These are phyloP conservation scores for Metschnikowia proteae DNA, from an alignment of 805 yeast species.

Conservation along the genomic window DNA sequence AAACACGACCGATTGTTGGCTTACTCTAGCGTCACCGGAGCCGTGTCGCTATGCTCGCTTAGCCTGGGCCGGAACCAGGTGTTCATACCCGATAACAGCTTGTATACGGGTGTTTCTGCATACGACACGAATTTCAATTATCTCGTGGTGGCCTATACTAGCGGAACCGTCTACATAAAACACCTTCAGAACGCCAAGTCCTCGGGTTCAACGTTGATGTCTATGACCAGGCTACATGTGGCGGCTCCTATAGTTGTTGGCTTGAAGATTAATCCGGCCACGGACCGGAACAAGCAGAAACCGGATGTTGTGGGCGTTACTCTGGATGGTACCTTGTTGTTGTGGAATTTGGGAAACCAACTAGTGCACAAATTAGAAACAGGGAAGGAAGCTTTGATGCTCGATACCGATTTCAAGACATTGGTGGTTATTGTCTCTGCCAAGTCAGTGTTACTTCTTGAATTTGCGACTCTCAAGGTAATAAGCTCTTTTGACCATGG, in stretches of 20 bases:
- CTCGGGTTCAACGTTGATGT: slow-evolving; percentile 23
- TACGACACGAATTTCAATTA: slow-evolving; percentile 32
- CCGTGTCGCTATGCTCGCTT: slow-evolving; percentile 29
- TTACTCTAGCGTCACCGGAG: slow-evolving; percentile 26
- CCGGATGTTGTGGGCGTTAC: slow-evolving; percentile 28
- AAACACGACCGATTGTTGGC: slow-evolving; percentile 24
- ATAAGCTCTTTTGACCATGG: slow-evolving; percentile 16
- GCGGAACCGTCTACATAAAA: slow-evolving; percentile 31
- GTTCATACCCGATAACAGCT: slow-evolving; percentile 32
- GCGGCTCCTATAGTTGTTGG: slow-evolving; percentile 16
- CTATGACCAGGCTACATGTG: slow-evolving; percentile 18
- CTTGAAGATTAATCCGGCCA: slow-evolving; percentile 17
- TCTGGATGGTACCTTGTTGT: slow-evolving; percentile 20
- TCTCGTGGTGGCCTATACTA: slow-evolving; percentile 25
- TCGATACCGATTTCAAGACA: slow-evolving; percentile 26
- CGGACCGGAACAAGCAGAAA: slow-evolving; percentile 24
- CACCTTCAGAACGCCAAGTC: slow-evolving; percentile 33
- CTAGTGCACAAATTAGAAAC: slow-evolving; percentile 1
- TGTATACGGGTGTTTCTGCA: slow-evolving; percentile 17
- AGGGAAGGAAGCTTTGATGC: neutral
- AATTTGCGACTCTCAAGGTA: slow-evolving; percentile 13
- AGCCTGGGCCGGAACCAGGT: slow-evolving; percentile 36
- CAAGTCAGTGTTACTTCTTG: slow-evolving; percentile 17
- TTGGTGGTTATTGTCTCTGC: slow-evolving; percentile 22
- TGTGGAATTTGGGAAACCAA: slow-evolving; percentile 23